Evolutionary conservation across 768 basidiomycete species (phyloP).

Genomic region (Crepidotus variabilis): DNA sequence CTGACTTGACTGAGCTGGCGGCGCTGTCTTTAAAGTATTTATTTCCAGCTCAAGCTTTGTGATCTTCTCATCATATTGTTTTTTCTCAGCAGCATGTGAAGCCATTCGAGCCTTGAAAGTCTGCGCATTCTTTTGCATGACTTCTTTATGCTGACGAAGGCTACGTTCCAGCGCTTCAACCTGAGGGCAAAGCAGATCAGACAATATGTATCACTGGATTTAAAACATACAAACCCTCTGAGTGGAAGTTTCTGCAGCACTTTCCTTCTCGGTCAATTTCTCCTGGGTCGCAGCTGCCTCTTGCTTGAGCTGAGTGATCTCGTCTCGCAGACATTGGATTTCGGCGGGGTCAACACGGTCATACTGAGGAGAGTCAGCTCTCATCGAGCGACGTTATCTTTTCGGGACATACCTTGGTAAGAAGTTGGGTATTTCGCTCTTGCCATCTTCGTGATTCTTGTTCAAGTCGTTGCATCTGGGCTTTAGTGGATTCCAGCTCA

Average conservation of each 20-base stretch:
- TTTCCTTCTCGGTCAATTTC: constrained; percentile 18
- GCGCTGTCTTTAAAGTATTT: constrained; percentile 30
- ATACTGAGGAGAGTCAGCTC: constrained; percentile 37
- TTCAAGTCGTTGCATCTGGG: constrained; percentile 67
- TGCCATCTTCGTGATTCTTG: constrained; percentile 81
- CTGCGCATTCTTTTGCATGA: constrained; percentile 21
- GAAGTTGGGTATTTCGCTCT: constrained; percentile 73
- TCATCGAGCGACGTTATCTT: background rate
- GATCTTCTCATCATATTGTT: background rate
- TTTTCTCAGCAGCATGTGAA: constrained; percentile 1
- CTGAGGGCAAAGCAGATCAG: constrained; percentile 22
- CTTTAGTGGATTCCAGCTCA: constrained; percentile 68
- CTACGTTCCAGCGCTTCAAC: constrained; percentile 38
- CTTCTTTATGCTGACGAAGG: constrained; percentile 34
- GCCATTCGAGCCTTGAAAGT: constrained; percentile 28
- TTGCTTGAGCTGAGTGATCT: constrained; percentile 37
- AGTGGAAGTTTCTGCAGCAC: constrained; percentile 12
- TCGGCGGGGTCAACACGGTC: constrained; percentile 88
- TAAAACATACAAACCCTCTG: constrained; percentile 13
- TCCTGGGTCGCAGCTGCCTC: constrained; percentile 10
- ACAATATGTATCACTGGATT: background rate
- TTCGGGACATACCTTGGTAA: constrained; percentile 60
- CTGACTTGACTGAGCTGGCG: constrained; percentile 27
- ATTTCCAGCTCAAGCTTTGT: constrained; percentile 29
- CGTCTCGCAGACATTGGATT: constrained; percentile 72